Base-by-base conservation (phyloP, 768 basidiomycete genomes). In the Dendrothele bispora region DNA sequence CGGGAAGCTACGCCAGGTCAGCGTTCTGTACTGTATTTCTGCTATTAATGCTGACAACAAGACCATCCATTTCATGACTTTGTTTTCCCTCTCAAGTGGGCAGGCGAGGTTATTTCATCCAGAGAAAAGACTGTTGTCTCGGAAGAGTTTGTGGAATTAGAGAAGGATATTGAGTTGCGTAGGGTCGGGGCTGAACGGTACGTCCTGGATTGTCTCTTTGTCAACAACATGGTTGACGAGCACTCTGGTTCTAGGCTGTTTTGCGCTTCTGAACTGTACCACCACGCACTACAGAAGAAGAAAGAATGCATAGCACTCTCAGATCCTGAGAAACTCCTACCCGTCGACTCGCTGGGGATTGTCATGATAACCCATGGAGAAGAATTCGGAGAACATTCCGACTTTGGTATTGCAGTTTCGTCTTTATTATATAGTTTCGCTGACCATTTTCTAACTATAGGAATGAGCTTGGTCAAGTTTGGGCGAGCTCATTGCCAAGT, bases 361-460 rank as follows among this genome's bases (percentile, higher is more conserved):
- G 87, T 91, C 38, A 92, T 94, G 91, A 85, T 91, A 47, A 72
- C 78, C 21, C 88, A 91, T 58, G 91, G 91, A 12, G 88, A 90
- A 54, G 82, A 91, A 58, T 84, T 88, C 59, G 80, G 80, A n/a
- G 77, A 80, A 1, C 85, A 88, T 50, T 91, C 88, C 35, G 73
- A 77, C 0, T 90, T 83, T 59, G 88, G 87, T 83, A 49, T 32
- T 67, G 57, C 12, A 37, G 7, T 35, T 34, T 28, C 17, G 29
- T 42, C 35, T 17, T 43, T 12, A 21, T 21, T 20, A 34, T 47
- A 25, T 20, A 17, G 22, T 10, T 3, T 30, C 11, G 20, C 12
- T 26, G 30, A 41, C 40, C 15, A 4, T 27, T 36, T 10, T 26
- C 21, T 24, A 5, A 22, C 26, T 42, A 20, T 21, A 91, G 91